Conservation (phyloP, 2,329 filamentous ascomycete species). For the Penicillium griseofulvum region DNA sequence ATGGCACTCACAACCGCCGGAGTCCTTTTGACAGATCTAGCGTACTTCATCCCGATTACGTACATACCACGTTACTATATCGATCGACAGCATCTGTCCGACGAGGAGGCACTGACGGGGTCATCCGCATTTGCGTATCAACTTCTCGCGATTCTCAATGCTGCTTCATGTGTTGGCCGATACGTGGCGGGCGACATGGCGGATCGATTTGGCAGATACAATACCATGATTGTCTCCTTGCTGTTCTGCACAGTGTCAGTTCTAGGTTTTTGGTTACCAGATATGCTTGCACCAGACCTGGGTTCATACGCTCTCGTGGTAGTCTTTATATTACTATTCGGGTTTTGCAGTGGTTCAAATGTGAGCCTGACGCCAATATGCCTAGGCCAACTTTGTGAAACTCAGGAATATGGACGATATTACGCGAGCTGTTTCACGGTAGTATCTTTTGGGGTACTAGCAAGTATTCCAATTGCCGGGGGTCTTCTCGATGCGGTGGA, state of each 20-base stretch:
- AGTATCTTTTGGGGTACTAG: neutral
- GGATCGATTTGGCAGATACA: constrained; percentile 72
- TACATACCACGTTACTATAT: neutral
- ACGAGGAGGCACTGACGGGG: neutral
- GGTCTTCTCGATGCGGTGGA: neutral
- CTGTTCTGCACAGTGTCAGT: constrained; percentile 46
- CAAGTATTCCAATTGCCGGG: neutral
- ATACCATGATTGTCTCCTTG: constrained; percentile 67
- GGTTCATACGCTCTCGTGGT: neutral
- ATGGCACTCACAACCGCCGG: neutral
- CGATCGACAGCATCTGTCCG: neutral
- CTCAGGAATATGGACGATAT: neutral
- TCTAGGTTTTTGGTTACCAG: neutral
- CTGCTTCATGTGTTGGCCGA: constrained; percentile 55
- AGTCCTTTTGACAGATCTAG: neutral
- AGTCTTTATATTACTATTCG: neutral
- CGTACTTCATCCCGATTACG: neutral
- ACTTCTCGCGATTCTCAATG: constrained; percentile 1
- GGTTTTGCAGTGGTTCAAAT: neutral
- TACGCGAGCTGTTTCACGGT: neutral
- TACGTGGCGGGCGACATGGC: constrained; percentile 69
- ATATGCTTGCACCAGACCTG: neutral
- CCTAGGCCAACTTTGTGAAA: neutral
- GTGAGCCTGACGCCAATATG: neutral
- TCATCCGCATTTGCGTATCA: constrained; percentile 19